Percentiles rank a stretch among this genome's conserved stretches.
Evolutionary conservation across 495 filamentous ascomycete genomes (phyloP).

Genomic region (Penicillium pancosmium): DNA sequence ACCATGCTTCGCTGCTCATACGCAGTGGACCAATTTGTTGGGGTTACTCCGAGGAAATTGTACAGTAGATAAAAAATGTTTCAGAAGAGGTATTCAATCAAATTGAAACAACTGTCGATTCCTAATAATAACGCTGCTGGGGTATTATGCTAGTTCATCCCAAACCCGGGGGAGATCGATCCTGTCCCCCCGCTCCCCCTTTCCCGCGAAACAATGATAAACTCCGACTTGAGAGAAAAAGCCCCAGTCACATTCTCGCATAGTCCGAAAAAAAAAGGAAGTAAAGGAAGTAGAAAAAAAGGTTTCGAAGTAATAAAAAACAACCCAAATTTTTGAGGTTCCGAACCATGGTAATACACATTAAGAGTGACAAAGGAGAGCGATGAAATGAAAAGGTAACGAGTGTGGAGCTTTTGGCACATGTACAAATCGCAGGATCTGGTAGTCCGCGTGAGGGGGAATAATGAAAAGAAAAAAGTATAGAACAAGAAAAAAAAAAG

Average conservation of each 20-base stretch:
- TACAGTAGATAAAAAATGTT: not conserved
- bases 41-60: constrained; percentile 1
- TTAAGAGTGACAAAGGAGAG: constrained; percentile 41
- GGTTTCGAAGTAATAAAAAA: constrained; percentile 20
- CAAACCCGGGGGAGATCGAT: constrained; percentile 6
- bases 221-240: not conserved
- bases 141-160: constrained; percentile 24
- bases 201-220: constrained; percentile 13
- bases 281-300: constrained; percentile 14
- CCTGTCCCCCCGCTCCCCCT: constrained; percentile 5
- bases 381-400: constrained; percentile 26
- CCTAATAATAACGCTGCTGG: constrained; percentile 9
- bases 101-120: constrained; percentile 18
- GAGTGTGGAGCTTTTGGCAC: constrained; percentile 28
- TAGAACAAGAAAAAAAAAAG: constrained; percentile 22
- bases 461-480: constrained; percentile 25
- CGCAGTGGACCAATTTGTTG: not conserved
- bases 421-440: constrained; percentile 34
- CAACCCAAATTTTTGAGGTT: constrained; percentile 27
- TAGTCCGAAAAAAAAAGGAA: constrained; percentile 8
- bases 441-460: constrained; percentile 18
- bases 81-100: not conserved
- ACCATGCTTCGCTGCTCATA: not conserved
- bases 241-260: not conserved
- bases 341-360: constrained; percentile 40